These are phyloP conservation scores for Ensete glaucum DNA, from an alignment of 176 grass and related monocot genomes.

Conservation along the genomic window DNA sequence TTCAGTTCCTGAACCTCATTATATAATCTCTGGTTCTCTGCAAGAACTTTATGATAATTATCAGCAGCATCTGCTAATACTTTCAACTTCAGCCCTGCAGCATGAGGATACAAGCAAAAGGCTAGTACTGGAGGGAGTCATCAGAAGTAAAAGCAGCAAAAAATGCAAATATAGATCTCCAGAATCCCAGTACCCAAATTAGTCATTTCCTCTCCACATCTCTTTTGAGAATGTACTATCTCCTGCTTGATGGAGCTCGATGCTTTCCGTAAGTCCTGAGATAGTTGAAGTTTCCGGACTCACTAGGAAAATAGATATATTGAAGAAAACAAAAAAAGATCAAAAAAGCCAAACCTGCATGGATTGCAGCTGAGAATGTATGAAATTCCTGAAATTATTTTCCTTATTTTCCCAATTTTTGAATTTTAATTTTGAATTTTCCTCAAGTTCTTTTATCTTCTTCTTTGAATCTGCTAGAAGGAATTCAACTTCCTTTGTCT, in stretches of 20 bases:
- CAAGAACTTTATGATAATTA: slow-evolving; percentile 17
- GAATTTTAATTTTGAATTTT: slow-evolving; percentile 12
- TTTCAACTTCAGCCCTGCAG: slow-evolving; percentile 2
- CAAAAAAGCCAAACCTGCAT: slow-evolving; percentile 8
- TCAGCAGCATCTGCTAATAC: slow-evolving; percentile 15
- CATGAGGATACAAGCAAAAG: background rate
- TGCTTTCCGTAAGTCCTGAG: background rate
- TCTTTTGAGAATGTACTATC: background rate
- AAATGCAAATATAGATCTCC: background rate
- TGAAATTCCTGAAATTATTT: slow-evolving; percentile 1
- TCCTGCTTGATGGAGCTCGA: background rate
- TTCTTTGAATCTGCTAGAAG: slow-evolving; percentile 11
- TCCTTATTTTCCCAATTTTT: slow-evolving; percentile 16
- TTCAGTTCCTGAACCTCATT: slow-evolving; percentile 20
- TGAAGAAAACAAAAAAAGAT: background rate
- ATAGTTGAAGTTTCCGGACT: background rate
- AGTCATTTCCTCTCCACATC: background rate
- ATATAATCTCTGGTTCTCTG: slow-evolving; percentile 16
- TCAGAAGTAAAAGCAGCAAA: background rate
- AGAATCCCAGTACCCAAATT: background rate
- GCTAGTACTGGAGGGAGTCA: background rate
- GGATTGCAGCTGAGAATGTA: slow-evolving; percentile 10
- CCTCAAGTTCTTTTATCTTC: slow-evolving; percentile 19
- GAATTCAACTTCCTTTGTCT: slow-evolving; percentile 19
- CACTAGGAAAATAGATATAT: background rate